phyloP scores from a whole-genome alignment of 2,329 filamentous ascomycete genomes.

The Fusarium torulosum region DNA sequence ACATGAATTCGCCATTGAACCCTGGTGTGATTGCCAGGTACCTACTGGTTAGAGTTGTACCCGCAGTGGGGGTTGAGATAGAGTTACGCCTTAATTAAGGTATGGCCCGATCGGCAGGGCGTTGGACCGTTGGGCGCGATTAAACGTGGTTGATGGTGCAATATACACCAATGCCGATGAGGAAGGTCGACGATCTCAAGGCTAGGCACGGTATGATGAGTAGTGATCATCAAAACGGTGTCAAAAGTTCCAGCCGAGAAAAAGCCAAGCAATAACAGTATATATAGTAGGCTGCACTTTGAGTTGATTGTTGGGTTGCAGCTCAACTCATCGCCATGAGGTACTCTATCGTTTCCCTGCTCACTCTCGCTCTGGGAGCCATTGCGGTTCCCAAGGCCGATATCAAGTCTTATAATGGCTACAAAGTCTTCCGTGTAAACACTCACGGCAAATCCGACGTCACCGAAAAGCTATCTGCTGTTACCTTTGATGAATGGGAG shows the following conservation, averaged over 20 bases:
- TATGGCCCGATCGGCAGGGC: conserved; percentile 34
- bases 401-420: conserved; percentile 50
- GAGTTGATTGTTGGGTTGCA: neutral
- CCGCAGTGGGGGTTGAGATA: conserved; percentile 49
- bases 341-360: conserved; percentile 34
- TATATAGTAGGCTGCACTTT: conserved; percentile 8
- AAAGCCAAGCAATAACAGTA: neutral
- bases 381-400: conserved; percentile 34
- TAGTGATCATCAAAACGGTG: conserved; percentile 18
- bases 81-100: conserved; percentile 31
- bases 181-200: conserved; percentile 29
- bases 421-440: conserved; percentile 59
- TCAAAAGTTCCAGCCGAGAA: conserved; percentile 23
- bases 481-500: conserved; percentile 45
- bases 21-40: neutral
- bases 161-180: conserved; percentile 19
- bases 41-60: neutral
- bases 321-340: conserved; percentile 31
- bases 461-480: conserved; percentile 49
- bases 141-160: conserved; percentile 19
- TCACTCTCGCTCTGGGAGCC: conserved; percentile 35
- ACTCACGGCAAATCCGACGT: conserved; percentile 57
- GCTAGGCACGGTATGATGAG: conserved; percentile 11
- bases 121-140: neutral
- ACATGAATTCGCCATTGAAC: conserved; percentile 26